phyloP scores from a whole-genome alignment of 2,329 filamentous ascomycete species.

The Fusarium scirpi region DNA sequence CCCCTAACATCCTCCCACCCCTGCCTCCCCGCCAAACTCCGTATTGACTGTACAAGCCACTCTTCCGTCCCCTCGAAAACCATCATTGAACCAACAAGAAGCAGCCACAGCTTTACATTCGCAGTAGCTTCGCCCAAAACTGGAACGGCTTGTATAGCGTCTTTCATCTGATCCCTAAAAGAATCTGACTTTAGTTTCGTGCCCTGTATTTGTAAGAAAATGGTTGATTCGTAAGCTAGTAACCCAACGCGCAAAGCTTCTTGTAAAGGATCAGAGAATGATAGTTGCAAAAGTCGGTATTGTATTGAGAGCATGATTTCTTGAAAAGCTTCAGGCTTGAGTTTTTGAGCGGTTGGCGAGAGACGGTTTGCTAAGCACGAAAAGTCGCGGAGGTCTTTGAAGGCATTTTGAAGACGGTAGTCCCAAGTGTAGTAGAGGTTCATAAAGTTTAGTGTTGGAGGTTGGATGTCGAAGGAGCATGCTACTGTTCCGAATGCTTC shows the following conservation, averaged over 20 bases:
- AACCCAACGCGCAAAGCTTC: constrained; percentile 47
- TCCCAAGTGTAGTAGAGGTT: constrained; percentile 36
- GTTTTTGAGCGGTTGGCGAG: constrained; percentile 36
- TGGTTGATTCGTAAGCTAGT: constrained; percentile 47
- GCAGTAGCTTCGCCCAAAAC: constrained; percentile 2
- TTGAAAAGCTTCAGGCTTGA: constrained; percentile 46
- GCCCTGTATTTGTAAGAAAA: constrained; percentile 44
- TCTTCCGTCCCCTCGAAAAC: constrained; percentile 36
- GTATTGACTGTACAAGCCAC: constrained; percentile 42
- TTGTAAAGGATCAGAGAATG: constrained; percentile 33
- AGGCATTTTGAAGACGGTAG: constrained; percentile 43
- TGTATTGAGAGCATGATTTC: constrained; percentile 50
- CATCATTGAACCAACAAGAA: constrained; percentile 44
- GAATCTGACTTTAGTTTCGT: constrained; percentile 30
- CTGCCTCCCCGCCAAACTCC: constrained; percentile 16
- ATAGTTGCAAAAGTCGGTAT: constrained; percentile 47
- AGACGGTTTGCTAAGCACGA: constrained; percentile 44
- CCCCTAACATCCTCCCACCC: constrained; percentile 43
- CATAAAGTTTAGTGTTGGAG: constrained; percentile 9
- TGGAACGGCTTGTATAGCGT: constrained; percentile 22
- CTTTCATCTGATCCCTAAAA: constrained; percentile 24
- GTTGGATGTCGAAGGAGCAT: not conserved
- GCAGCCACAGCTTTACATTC: constrained; percentile 46
- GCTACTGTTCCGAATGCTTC: constrained; percentile 5
- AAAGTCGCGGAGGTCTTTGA: constrained; percentile 50